Conservation (phyloP, 2,329 filamentous ascomycete species). For the Emydomyces testavorans region DNA sequence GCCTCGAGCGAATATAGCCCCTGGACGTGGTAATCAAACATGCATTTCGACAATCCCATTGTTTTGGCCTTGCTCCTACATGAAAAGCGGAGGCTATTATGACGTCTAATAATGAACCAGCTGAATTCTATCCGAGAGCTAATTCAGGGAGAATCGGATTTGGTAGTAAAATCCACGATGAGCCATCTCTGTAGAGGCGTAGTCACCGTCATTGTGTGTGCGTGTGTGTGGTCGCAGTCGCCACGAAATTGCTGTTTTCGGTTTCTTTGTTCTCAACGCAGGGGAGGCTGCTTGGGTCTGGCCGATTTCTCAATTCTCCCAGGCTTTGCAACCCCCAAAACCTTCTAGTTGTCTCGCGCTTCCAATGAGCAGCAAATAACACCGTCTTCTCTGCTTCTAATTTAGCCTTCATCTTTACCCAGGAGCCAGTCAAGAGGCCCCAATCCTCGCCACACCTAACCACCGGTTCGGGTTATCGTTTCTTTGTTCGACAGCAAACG, state of each 20-base stretch:
- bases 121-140: background rate
- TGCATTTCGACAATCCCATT: background rate
- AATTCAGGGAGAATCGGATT: background rate
- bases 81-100: background rate
- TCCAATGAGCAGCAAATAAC: conserved; percentile 1
- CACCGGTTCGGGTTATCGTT: conserved; percentile 1
- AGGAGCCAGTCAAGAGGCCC: background rate
- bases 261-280: conserved; percentile 8
- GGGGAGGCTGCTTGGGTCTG: background rate
- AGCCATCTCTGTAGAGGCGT: background rate
- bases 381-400: background rate
- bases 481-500: conserved; percentile 7
- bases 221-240: background rate
- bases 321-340: background rate
- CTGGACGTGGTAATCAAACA: conserved; percentile 3
- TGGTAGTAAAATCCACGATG: background rate
- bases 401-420: background rate
- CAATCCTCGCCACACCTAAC: conserved; percentile 7
- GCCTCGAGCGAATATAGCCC: conserved; percentile 21
- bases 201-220: background rate
- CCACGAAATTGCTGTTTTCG: conserved; percentile 2
- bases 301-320: background rate
- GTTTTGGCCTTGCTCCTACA: background rate
- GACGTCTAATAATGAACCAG: background rate
- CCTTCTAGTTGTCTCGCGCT: background rate